These are phyloP conservation scores for Rhodomyrtus tomentosa DNA, from an alignment of 345 rosid genomes.

Conservation along the genomic window DNA sequence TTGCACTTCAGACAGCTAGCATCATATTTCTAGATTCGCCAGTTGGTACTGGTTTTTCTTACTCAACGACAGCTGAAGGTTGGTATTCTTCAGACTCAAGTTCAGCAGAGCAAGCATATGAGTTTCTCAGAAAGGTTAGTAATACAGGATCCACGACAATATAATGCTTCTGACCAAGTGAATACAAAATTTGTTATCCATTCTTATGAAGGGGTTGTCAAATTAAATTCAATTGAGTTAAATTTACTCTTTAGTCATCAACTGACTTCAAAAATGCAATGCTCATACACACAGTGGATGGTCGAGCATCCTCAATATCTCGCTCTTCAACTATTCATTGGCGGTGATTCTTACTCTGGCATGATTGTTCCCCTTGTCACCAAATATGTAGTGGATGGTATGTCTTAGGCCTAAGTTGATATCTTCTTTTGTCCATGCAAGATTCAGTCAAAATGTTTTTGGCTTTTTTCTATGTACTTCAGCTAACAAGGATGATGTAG, in stretches of 20 bases:
- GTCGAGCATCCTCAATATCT: slow-evolving; percentile 19
- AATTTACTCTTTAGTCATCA: neutral
- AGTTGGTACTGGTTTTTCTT: slow-evolving; percentile 21
- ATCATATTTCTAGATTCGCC: slow-evolving; percentile 19
- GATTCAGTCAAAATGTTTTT: neutral
- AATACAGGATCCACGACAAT: neutral
- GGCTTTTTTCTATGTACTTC: neutral
- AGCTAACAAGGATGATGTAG: slow-evolving; percentile 6
- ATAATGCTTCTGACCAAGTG: neutral
- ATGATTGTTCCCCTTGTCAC: slow-evolving; percentile 8
- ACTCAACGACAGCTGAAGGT: slow-evolving; percentile 6
- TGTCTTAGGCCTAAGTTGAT: neutral
- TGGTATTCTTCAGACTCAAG: slow-evolving; percentile 13
- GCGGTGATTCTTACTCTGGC: slow-evolving; percentile 34
- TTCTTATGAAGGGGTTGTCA: neutral
- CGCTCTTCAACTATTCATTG: slow-evolving; percentile 7
- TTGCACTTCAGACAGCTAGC: slow-evolving; percentile 10
- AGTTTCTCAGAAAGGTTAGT: slow-evolving; percentile 14
- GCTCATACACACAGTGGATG: slow-evolving; percentile 13
- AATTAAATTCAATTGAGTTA: neutral
- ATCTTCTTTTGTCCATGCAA: neutral
- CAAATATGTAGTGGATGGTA: slow-evolving; percentile 19
- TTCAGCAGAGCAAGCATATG: slow-evolving; percentile 7
- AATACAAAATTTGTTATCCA: neutral
- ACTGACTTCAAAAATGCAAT: neutral